Base-by-base conservation (phyloP, 371 early-diverging fungal species). In the Rhizomucor miehei region DNA sequence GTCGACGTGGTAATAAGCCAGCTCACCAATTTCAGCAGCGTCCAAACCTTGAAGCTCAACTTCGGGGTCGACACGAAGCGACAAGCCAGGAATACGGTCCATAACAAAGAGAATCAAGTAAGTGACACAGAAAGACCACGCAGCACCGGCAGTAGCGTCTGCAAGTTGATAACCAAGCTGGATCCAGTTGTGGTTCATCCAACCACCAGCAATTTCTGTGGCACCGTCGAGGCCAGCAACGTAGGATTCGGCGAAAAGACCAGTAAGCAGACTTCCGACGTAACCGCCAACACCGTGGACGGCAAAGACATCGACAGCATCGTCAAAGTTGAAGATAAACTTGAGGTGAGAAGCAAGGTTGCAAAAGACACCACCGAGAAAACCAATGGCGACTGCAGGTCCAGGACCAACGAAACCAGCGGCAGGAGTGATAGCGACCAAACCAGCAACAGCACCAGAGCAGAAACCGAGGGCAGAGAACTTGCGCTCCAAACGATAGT, bases 371-470 rank as follows among this genome's bases (percentile, higher is more conserved):
- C 82, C 87, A 37, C 85, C 86, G 38, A 86, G 40, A 52, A 88
- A 73, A 16, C 96, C 95, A 54, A 93, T 88, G 3, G 91, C 80
- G 16, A 93, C 81, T 36, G 90, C 80, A 20, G 92, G 83, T 56
- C 83, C 87, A n/a, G 94, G 90, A 0, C 87, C 84, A 21, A 95
- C 92, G 55, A 72, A 95, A 8, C 97, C 97, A 2, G 93, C 84
- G 3, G 81, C 93, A 10, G 97, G 97, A 0, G 97, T 96, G 56
- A 96, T 94, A 13, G 89, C 85, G 3, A 94, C 97, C n/a, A 96
- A 71, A 10, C 94, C 97, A 11, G 93, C 85, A 29, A 97, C 90
- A 16, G 91, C 94, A 25, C 95, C 97, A 4, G 91, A 88, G 69
- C 96, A 95, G 66, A 93, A 94, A 11, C 90, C 92, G 34, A 95